Base-by-base conservation (phyloP, 129 eudicot species). In the Arctium lappa region DNA sequence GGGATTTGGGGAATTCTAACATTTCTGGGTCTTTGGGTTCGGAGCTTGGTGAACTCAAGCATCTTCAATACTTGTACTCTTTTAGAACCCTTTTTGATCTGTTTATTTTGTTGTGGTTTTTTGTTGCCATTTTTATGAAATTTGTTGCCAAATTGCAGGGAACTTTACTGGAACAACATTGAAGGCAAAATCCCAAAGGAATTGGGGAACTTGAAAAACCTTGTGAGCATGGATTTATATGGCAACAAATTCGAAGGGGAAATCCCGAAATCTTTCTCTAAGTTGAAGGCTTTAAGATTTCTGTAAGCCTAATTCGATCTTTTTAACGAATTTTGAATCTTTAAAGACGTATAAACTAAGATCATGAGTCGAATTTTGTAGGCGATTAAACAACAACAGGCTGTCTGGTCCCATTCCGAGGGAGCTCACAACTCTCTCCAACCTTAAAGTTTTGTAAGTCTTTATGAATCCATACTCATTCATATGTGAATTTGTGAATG, bases 1-100 rank as follows among this genome's bases (percentile, higher is more conserved):
- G 98, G 97, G 97, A 92, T 83, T 92, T 94, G 92, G 98, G 98
- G 11, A 92, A 89, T 87, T 86, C 97, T 46, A 94, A 92, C 72
- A 86, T 94, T 82, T 90, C 98, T 56, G 97, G 98, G 34, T 80
- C 87, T 16, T 87, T 94, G 75, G 95, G 92, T 72, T 72, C 97
- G 6, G 97, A 94, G 86, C 92, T 94, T 56, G 97, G 98, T 78
- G 90, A 94, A 60, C 94, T 94, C 46, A 84, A 91, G 86, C 92
- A 91, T 84, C 95, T 94, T 66, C 91, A 91, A 81, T 92, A 91
- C 85, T 66, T 94, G 98, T 92, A 91, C 18, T 68, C 37, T 40
- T 78, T 29, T 82, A 72, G 1, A 76, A 46, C 79, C 79, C 85
- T 73, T 15, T 73, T 76, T 76, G 11, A n/a, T 76, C 50, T 62